Base-by-base conservation (phyloP, 2,329 filamentous ascomycete genomes). In the Simplicillium sp. region DNA sequence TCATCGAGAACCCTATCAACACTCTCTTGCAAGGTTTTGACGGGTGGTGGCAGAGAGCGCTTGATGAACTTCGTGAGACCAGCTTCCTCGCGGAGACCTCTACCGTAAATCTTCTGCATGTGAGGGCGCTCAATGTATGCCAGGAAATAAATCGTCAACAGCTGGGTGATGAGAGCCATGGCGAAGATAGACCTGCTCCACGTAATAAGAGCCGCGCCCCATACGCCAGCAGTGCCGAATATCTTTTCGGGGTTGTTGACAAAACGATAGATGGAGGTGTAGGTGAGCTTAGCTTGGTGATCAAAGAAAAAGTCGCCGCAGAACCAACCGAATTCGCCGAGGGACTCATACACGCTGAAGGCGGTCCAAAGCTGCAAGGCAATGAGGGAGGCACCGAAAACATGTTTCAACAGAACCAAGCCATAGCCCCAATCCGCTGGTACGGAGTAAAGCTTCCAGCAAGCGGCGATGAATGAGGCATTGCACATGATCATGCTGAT, bases 261-360 rank as follows among this genome's bases (percentile, higher is more conserved):
- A 65, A 94, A 98, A 37, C 92, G 87, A 61, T 98, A 98, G 54
- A 98, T 98, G 46, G 90, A 94, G 50, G 84, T 88, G 64, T 98
- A 98, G 1, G 87, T 97, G 46, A 97, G 72, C 63, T 80, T 94
- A 11, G 83, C 82, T 11, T 82, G 78, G 36, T 87, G 83, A 46
- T 96, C 87, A 57, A 92, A 96, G 71, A 98, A 97, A 69, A 97
- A 98, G 59, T 98, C 92, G 14, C 92, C 92, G 56, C 89, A 97
- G 70, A 97, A 97, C 90, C 90, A 98, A 52, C 92, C 92, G 54
- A 97, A 98, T 56, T 98, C 92, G 42, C 92, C 92, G 0, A 98
- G 77, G 2, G 87, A 94, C 38, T 96, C 88, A 60, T 97, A 94
- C 50, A 97, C 89, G 60, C 88, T 96, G 48, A 85, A 71, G 2